Base-by-base conservation (phyloP, 2,329 filamentous ascomycete species). In the Diaporthe sp. region DNA sequence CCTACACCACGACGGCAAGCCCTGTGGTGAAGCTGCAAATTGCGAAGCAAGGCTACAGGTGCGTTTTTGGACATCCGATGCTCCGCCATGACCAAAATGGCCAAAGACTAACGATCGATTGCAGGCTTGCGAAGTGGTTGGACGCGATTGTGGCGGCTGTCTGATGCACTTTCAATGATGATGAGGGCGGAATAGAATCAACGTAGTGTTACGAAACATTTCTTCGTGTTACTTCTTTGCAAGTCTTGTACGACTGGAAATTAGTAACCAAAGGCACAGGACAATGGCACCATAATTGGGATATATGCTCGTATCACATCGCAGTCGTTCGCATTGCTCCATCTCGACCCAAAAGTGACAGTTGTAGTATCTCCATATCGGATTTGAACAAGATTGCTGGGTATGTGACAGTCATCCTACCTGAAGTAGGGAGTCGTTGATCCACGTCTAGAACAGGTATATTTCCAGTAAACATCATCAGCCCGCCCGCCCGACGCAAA, bases 1-100 rank as follows among this genome's bases (percentile, higher is more conserved):
- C 77, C 15, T 86, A 86, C 77, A 85, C 84, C 68, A 82, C 83
- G 42, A 79, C 78, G 13, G 85, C 84, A 22, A 80, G 82, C 71
- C 82, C 81, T 13, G 83, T 84, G 19, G 81, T 87, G 52, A 82
- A 83, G 76, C 77, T 86, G 71, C 85, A 87, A 80, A 85, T 87
- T 35, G 84, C 85, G 12, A 87, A 87, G 80, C 84, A 84, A 69
- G 85, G 85, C 0, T 85, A 86, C 71, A 80, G 78, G 71, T 74
- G 13, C 13, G 67, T 71, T 12, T 28, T 10, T 13, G 22, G 9
- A 25, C 9, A 6, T 64, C 40, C 4, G 30, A n/a, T 25, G 6
- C 15, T 19, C 33, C 28, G 10, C 2, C n/a, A 8, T 19, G 19
- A 22, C 22, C 25, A 33, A 19, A 45, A 2, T 38, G 50, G 22